Conservation (phyloP, 176 grass and related monocot species). For the Ensete glaucum region DNA sequence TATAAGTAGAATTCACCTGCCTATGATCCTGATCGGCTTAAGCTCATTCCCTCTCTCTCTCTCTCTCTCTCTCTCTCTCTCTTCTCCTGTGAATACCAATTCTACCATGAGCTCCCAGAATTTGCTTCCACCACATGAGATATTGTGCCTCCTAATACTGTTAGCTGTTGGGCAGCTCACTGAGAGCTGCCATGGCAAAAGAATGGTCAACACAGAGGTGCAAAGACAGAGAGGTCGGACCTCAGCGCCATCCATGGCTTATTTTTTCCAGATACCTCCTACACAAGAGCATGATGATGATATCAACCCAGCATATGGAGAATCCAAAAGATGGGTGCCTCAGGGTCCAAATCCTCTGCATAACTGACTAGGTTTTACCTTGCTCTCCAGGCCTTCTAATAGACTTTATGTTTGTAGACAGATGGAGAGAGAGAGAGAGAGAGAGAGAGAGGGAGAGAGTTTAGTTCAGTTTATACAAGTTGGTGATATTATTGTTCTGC, state of each 20-base stretch:
- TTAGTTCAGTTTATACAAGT: too few relatives aligned
- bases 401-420: neutral
- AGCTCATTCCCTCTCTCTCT: too few relatives aligned
- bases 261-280: too few relatives aligned
- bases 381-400: neutral
- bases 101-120: conserved; percentile 25
- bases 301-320: conserved; percentile 15
- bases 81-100: conserved; percentile 3
- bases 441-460: neutral
- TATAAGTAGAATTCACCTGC: too few relatives aligned
- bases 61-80: neutral
- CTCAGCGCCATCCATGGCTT: too few relatives aligned
- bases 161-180: conserved; percentile 24
- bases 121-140: conserved; percentile 1
- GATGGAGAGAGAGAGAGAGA: neutral
- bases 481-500: too few relatives aligned
- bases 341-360: conserved; percentile 84
- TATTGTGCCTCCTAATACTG: conserved; percentile 19
- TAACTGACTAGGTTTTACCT: conserved; percentile 34
- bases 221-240: too few relatives aligned
- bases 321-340: conserved; percentile 60
- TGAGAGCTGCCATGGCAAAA: conserved; percentile 20
- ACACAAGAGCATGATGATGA: neutral
- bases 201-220: neutral
- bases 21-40: too few relatives aligned